Base-by-base conservation (phyloP, 2,329 filamentous ascomycete species). In the Coniochaeta sp. region DNA sequence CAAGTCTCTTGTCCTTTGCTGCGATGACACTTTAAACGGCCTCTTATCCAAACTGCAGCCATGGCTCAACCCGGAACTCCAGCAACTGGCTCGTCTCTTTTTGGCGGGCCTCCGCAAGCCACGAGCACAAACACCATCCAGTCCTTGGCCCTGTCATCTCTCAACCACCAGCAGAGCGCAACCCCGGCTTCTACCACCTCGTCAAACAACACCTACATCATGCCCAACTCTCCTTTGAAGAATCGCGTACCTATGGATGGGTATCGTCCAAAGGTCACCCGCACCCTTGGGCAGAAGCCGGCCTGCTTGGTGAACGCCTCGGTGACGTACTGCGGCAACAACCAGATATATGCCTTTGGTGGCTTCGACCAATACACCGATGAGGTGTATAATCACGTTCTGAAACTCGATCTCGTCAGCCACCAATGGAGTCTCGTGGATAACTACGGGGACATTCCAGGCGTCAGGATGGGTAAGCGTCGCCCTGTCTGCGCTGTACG, bases 331-430 rank as follows among this genome's bases (percentile, higher is more conserved):
- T 96, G 95, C 70, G 93, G 93, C 62, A 95, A 96, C 76, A 95
- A 98, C 72, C 88, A 95, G 74, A 98, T 99, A 68, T 98, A 96
- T 75, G 95, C 93, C 12, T 99, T 99, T 79, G 95, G 95, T 50
- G 95, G 95, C 19, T 99, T 99, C 70, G 95, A 99, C 71, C 93
- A 98, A 74, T 98, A 96, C 72, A 99, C 95, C 0, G 95, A 99
- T 73, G 95, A 99, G 78, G 90, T 99, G 19, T 99, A 99, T 77
- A 99, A 99, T 71, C 95, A 99, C 77, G 95, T 99, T 47, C 80
- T 99, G 64, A 88, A 87, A 68, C 78, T 99, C 58, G 93, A 99
- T 72, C 82, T 99, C 64, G 82, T 89, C 63, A 93, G 89, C 64
- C 87, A 95, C 67, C 91, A 95, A 72, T 99, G 95, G 95, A 95